These are phyloP conservation scores for Paralagenidium karlingii DNA, from an alignment of 352 stramenopile genomes.

Conservation along the genomic window DNA sequence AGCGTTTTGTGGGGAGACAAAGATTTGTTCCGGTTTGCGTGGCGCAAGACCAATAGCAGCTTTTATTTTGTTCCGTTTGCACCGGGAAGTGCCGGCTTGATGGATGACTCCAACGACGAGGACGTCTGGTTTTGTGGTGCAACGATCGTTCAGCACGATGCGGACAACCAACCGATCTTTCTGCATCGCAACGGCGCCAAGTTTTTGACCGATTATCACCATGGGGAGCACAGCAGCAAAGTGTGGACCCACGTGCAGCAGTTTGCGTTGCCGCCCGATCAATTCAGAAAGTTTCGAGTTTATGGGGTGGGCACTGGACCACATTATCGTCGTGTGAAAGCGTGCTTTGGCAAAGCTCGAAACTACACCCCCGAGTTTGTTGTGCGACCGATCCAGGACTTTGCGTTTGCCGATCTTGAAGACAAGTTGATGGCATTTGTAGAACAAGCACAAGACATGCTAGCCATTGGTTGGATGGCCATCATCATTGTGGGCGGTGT, in stretches of 20 bases:
- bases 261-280: too few relatives aligned
- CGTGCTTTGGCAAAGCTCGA: constrained; percentile 59
- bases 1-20: constrained; percentile 64
- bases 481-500: too few relatives aligned
- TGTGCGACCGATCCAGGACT: constrained; percentile 18
- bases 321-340: too few relatives aligned
- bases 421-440: constrained; percentile 23
- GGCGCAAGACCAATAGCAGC: constrained; percentile 42
- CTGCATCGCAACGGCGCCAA: constrained; percentile 59
- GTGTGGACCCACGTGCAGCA: constrained; percentile 56
- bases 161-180: constrained; percentile 28
- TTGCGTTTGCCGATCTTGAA: constrained; percentile 34
- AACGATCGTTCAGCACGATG: constrained; percentile 61
- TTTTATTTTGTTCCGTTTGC: constrained; percentile 50
- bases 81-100: constrained; percentile 22
- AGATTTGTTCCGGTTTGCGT: constrained; percentile 66
- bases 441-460: too few relatives aligned
- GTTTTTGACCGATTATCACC: constrained; percentile 28
- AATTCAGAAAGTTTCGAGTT: too few relatives aligned
- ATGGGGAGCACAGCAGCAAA: too few relatives aligned
- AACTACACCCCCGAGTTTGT: constrained; percentile 46
- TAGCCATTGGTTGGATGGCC: too few relatives aligned
- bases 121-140: constrained; percentile 48
- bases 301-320: too few relatives aligned
- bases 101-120: constrained; percentile 19